Base-by-base conservation (phyloP, 1,139 yeast genomes). In the Hemisphaericaspora xylofermentans region DNA sequence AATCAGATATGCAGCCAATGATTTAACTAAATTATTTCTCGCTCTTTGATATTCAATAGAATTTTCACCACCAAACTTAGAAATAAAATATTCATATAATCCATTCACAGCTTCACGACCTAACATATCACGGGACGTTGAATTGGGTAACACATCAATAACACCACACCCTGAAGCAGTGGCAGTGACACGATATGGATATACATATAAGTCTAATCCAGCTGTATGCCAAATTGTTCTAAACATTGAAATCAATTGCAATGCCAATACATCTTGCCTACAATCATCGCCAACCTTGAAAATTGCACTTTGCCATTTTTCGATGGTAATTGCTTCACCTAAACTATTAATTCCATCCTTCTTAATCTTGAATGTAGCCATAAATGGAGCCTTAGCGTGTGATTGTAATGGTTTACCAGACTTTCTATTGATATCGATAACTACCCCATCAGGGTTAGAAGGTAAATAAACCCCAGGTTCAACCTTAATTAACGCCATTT, bases 111-210 rank as follows among this genome's bases (percentile, higher is more conserved):
- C 98, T 60, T 94, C 98, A 58, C 99, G 82, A 34, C 99, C 99
- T 46, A 94, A 76, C 98, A 94, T 91, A 65, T 94, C 99, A 67
- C 99, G 82, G 35, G 96, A 88, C 21, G 89, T 84, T 12, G 97
- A 83, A 60, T 91, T 88, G 26, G 98, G 98, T 50, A 94, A 75
- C 29, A 94, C 98, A 60, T 94, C 99, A 68, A 94, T 93, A 35
- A 94, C 95, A 63, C 99, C 99, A 68, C 98, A 89, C 1, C 99
- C 98, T 1, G 98, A 98, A 1, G 96, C 97, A 6, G 99, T 93
- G 1, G 99, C 98, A 0, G 97, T 91, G 16, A 94, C 98, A 50
- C 98, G 73, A 64, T 94, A 78, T 1, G 99, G 98, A 66, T 79
- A 94, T 25, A 93, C 95, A 62, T 77, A 94, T 37, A 93, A 76